These are phyloP conservation scores for Macrolepiota fuliginosa DNA, from an alignment of 768 basidiomycete species.

Conservation along the genomic window DNA sequence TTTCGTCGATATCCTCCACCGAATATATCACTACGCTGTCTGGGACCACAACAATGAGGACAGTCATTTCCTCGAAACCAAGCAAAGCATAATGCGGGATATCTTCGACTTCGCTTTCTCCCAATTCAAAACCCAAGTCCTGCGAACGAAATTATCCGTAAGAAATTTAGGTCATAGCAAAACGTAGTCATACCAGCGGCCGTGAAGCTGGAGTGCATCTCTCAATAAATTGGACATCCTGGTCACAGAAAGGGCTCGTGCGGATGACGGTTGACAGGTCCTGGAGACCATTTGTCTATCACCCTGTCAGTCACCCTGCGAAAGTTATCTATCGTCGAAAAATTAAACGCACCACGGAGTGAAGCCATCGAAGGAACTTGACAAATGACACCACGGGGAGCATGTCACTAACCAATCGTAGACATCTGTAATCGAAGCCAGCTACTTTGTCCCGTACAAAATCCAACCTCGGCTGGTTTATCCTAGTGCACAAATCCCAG, in stretches of 20 bases:
- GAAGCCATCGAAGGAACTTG: neutral
- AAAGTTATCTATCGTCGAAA: neutral
- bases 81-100: too few relatives aligned
- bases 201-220: neutral
- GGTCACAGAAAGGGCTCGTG: neutral
- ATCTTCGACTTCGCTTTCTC: too few relatives aligned
- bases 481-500: neutral
- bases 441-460: neutral
- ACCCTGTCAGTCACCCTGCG: neutral
- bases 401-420: neutral
- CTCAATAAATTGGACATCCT: neutral
- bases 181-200: neutral
- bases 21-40: too few relatives aligned
- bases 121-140: too few relatives aligned
- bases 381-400: neutral
- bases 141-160: too few relatives aligned
- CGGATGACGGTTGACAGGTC: neutral
- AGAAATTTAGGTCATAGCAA: too few relatives aligned
- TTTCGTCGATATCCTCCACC: too few relatives aligned
- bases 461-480: neutral
- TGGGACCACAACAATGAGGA: too few relatives aligned
- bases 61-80: too few relatives aligned
- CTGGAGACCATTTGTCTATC: neutral
- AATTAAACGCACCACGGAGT: neutral
- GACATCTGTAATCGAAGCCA: neutral